Evolutionary conservation across 305 asterid species (phyloP).

Genomic region (Fraxinus angustifolia): DNA sequence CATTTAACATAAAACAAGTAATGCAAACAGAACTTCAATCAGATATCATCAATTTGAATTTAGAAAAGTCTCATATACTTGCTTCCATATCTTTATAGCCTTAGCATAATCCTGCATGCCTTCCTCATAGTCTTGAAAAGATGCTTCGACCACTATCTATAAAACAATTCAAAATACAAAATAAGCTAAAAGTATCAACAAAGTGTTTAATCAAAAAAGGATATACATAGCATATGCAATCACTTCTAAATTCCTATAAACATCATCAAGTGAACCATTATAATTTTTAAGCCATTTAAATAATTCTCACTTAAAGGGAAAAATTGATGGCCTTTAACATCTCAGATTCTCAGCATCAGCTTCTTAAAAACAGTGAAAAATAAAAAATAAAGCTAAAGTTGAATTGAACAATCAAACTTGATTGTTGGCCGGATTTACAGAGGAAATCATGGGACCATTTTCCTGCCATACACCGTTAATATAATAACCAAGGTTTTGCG

Average conservation of each 20-base stretch:
- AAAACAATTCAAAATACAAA: too few relatives aligned
- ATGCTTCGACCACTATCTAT: slow-evolving; percentile 2
- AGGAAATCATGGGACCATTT: slow-evolving; percentile 58
- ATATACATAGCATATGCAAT: too few relatives aligned
- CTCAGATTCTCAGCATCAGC: too few relatives aligned
- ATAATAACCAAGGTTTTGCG: slow-evolving; percentile 57
- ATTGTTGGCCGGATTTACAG: slow-evolving; percentile 81
- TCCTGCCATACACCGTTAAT: slow-evolving; percentile 83
- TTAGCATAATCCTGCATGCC: slow-evolving; percentile 73
- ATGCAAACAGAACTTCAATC: not conserved
- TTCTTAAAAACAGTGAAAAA: too few relatives aligned
- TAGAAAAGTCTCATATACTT: slow-evolving; percentile 28
- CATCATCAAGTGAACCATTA: too few relatives aligned
- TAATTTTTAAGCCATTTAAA: too few relatives aligned
- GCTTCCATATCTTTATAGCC: slow-evolving; percentile 62
- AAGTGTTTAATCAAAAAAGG: too few relatives aligned
- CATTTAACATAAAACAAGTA: not conserved
- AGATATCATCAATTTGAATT: not conserved
- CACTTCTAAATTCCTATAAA: too few relatives aligned
- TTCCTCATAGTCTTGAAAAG: slow-evolving; percentile 74
- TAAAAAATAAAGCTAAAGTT: too few relatives aligned
- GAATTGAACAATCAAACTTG: slow-evolving; percentile 37
- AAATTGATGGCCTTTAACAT: too few relatives aligned
- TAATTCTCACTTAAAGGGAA: too few relatives aligned
- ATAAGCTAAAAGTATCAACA: too few relatives aligned